Conservation (phyloP, 148 eudicot species). For the Pharnaceum exiguum region DNA sequence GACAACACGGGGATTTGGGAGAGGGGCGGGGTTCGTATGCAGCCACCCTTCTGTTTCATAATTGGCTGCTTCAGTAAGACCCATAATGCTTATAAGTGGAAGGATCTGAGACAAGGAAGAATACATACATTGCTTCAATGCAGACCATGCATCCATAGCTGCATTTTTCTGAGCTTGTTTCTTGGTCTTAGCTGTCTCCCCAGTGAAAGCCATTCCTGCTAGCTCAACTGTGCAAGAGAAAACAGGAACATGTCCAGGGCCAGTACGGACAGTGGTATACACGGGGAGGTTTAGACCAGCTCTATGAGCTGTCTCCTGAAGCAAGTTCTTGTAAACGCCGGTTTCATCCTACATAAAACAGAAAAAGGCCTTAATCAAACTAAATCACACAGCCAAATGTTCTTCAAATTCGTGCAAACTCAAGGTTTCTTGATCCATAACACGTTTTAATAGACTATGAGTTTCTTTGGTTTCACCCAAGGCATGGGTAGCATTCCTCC, state of each 20-base stretch:
- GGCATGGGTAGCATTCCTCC: too few species aligned
- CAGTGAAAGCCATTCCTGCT: constrained; percentile 42
- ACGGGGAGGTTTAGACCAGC: constrained; percentile 49
- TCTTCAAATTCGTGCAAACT: neutral
- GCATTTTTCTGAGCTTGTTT: constrained; percentile 68
- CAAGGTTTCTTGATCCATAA: neutral
- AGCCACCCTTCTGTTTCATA: too few species aligned
- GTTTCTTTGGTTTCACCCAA: too few species aligned
- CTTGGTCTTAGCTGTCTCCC: constrained; percentile 48
- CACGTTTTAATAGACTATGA: neutral
- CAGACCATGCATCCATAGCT: constrained; percentile 51
- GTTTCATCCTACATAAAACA: constrained; percentile 45
- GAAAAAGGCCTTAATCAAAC: too few species aligned
- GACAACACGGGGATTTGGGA: too few species aligned
- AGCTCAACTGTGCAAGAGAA: constrained; percentile 52
- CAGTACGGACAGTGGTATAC: constrained; percentile 44
- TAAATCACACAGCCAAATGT: too few species aligned
- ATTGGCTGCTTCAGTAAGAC: too few species aligned
- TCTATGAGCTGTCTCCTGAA: constrained; percentile 63
- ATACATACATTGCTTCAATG: constrained; percentile 50
- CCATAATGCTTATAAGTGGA: too few species aligned
- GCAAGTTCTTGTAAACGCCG: constrained; percentile 57
- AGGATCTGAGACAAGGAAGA: neutral
- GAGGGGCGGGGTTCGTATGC: too few species aligned
- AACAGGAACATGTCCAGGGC: constrained; percentile 55